Evolutionary conservation across 768 basidiomycete species (phyloP).

Genomic region (Tricholoma sp.): DNA sequence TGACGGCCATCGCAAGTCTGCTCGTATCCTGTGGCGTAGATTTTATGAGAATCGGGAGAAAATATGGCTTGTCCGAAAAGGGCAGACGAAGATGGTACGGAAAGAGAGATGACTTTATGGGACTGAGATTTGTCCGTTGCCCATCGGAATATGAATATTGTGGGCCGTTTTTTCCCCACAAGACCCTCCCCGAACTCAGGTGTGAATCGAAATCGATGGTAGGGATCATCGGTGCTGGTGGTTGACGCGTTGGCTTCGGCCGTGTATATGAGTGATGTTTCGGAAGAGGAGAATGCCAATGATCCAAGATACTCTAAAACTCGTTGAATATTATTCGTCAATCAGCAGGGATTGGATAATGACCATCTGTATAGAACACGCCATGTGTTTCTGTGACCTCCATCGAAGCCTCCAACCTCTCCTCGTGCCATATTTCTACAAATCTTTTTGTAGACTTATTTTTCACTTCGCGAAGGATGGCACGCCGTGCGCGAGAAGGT

Average conservation of each 20-base stretch:
- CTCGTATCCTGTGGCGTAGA: constrained; percentile 63
- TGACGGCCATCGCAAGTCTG: constrained; percentile 50
- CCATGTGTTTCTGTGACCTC: constrained; percentile 59
- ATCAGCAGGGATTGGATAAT: background rate
- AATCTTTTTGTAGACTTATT: constrained; percentile 43
- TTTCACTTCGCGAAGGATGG: constrained; percentile 38
- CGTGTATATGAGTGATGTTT: constrained; percentile 49
- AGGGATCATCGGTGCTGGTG: constrained; percentile 24
- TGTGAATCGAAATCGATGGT: constrained; percentile 45
- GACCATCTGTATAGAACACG: constrained; percentile 61
- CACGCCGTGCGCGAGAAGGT: constrained; percentile 34
- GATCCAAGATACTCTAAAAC: constrained; percentile 45
- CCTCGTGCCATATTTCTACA: constrained; percentile 55
- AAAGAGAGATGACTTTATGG: constrained; percentile 7
- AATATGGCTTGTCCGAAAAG: constrained; percentile 58
- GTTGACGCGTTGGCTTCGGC: constrained; percentile 47
- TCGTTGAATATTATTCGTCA: background rate
- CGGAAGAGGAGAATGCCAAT: constrained; percentile 49
- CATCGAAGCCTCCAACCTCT: constrained; percentile 36
- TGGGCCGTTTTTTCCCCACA: constrained; percentile 45
- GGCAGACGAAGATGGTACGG: constrained; percentile 16
- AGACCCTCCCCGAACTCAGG: constrained; percentile 65
- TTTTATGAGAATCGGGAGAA: constrained; percentile 28
- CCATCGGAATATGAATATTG: constrained; percentile 53
- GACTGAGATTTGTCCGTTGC: constrained; percentile 8